Evolutionary conservation across 495 filamentous ascomycete genomes (phyloP).

Genomic region (Achaetomiella virescens): DNA sequence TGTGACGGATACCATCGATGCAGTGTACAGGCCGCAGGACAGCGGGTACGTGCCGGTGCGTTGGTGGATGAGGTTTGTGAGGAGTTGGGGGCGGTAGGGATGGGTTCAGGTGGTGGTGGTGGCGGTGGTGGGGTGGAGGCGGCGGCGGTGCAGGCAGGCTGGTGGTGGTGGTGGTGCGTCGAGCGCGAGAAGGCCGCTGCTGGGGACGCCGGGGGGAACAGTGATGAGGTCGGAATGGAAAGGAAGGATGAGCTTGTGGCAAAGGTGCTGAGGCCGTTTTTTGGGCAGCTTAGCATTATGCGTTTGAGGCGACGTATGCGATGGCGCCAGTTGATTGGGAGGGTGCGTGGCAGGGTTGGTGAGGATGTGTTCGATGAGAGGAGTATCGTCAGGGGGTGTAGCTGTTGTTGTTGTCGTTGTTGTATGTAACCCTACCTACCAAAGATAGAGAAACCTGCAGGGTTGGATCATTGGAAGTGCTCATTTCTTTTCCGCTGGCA

Average conservation of each 20-base stretch:
- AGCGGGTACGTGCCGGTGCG: constrained; percentile 57
- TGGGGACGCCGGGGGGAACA: constrained; percentile 41
- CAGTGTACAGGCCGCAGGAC: constrained; percentile 67
- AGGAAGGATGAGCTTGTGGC: constrained; percentile 66
- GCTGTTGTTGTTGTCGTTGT: no score
- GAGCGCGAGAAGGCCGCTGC: constrained; percentile 39
- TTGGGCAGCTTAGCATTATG: constrained; percentile 85
- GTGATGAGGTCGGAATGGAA: constrained; percentile 43
- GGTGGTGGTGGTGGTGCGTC: constrained; percentile 24
- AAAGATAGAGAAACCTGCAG: not conserved
- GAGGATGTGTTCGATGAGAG: constrained; percentile 80
- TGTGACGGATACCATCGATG: constrained; percentile 93
- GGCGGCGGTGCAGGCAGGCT: not conserved
- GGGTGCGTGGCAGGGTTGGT: constrained; percentile 63
- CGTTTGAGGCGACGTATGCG: constrained; percentile 85
- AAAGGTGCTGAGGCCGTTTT: constrained; percentile 78
- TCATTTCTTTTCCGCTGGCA: constrained; percentile 33
- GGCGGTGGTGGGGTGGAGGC: not conserved
- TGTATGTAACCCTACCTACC: not conserved
- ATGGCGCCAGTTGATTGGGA: constrained; percentile 67
- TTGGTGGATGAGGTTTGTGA: constrained; percentile 83
- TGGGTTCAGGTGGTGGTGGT: constrained; percentile 3
- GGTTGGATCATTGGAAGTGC: not conserved
- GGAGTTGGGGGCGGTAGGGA: constrained; percentile 50
- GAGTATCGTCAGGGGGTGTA: constrained; percentile 54